These are phyloP conservation scores for Scenedesmus sp. DNA, from an alignment of 163 green algal genomes.

Conservation along the genomic window DNA sequence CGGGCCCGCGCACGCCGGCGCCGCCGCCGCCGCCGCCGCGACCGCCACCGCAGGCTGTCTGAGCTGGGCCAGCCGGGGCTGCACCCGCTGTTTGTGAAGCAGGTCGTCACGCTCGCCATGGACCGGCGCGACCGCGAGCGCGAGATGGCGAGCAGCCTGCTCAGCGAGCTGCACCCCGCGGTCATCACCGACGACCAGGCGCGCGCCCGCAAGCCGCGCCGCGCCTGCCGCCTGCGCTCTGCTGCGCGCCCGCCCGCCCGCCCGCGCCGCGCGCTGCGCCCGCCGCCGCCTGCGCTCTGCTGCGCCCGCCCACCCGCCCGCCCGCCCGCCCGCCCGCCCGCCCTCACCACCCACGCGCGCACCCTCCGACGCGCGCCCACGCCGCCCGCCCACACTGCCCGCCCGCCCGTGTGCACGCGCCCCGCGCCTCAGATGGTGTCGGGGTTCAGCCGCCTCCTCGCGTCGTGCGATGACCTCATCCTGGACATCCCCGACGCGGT, in stretches of 20 bases:
- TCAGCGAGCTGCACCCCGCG: slow-evolving; percentile 70
- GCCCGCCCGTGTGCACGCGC: too few relatives aligned
- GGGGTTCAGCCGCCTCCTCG: slow-evolving; percentile 85
- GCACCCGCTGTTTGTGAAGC: slow-evolving; percentile 85
- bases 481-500: slow-evolving; percentile 90
- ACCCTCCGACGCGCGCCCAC: too few relatives aligned
- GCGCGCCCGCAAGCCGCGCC: too few relatives aligned
- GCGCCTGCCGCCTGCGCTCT: too few relatives aligned
- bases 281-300: too few relatives aligned
- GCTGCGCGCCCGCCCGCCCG: too few relatives aligned
- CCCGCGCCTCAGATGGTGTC: slow-evolving; percentile 55
- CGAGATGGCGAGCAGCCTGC: slow-evolving; percentile 80
- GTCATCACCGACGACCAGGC: slow-evolving; percentile 54
- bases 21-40: neutral
- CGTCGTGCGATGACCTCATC: slow-evolving; percentile 78
- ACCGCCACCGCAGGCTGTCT: slow-evolving; percentile 40
- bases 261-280: too few relatives aligned
- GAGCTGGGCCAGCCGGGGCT: slow-evolving; percentile 82
- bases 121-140: slow-evolving; percentile 86
- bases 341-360: too few relatives aligned
- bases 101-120: slow-evolving; percentile 79
- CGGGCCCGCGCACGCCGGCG: neutral
- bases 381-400: neutral
- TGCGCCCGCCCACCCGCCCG: too few relatives aligned
- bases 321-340: too few relatives aligned